Evolutionary conservation across 2,329 filamentous ascomycete genomes (phyloP).

Genomic region (Sporothrix globosa): DNA sequence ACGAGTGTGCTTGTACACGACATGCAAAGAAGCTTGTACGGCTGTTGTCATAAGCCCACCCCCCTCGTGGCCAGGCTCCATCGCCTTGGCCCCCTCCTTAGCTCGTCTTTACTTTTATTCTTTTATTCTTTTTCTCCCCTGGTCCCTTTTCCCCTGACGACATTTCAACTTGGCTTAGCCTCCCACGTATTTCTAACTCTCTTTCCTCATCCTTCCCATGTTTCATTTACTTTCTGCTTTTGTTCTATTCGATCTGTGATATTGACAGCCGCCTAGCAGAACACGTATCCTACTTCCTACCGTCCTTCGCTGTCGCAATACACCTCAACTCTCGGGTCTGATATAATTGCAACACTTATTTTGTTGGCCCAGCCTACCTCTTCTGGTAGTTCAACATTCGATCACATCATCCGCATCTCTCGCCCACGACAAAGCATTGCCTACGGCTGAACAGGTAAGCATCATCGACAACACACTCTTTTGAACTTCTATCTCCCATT

Average conservation of each 20-base stretch:
- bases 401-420: background rate
- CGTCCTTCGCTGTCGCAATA: background rate
- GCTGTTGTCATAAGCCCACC: constrained; percentile 14
- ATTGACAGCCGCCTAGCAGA: constrained; percentile 27
- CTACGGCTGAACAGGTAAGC: constrained; percentile 17
- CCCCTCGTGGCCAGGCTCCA: constrained; percentile 15
- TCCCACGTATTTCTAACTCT: background rate
- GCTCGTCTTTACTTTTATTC: background rate
- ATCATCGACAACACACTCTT: background rate
- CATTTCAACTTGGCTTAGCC: background rate
- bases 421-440: background rate
- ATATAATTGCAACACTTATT: constrained; percentile 16
- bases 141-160: constrained; percentile 20
- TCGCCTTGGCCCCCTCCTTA: background rate
- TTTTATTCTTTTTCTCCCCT: background rate
- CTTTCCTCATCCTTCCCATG: background rate
- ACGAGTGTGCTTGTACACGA: background rate
- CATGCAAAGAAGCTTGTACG: background rate
- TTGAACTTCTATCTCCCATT: background rate
- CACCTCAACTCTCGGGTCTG: background rate
- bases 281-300: constrained; percentile 11
- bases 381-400: background rate
- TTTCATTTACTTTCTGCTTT: constrained; percentile 9
- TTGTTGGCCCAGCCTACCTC: background rate
- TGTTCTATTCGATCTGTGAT: constrained; percentile 6